phyloP scores from a whole-genome alignment of 805 yeast species.

The Candida ovalis region DNA sequence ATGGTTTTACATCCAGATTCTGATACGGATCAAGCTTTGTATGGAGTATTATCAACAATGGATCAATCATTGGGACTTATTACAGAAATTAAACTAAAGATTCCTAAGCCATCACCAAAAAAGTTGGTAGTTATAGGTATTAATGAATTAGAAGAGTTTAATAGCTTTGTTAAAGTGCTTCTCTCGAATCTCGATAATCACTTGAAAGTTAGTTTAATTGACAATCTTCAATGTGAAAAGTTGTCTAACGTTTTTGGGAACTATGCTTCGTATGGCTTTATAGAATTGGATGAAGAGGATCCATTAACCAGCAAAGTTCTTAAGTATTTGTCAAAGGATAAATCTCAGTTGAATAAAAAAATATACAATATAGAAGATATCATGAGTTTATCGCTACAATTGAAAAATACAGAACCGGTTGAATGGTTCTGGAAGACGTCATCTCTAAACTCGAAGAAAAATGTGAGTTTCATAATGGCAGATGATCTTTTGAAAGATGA shows the following conservation, averaged over 20 bases:
- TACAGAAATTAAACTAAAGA: slow-evolving; percentile 14
- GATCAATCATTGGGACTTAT: slow-evolving; percentile 17
- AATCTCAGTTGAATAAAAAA: background rate
- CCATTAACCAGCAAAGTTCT: background rate
- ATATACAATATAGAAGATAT: background rate
- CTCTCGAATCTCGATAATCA: slow-evolving; percentile 1
- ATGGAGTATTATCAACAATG: slow-evolving; percentile 10
- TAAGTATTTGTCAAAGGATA: background rate
- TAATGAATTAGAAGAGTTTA: slow-evolving; percentile 12
- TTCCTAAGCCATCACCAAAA: background rate
- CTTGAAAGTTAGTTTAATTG: slow-evolving; percentile 7
- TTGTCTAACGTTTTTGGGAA: background rate
- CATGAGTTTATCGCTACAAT: background rate
- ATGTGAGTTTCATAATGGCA: slow-evolving; percentile 1
- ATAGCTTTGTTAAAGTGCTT: slow-evolving; percentile 4
- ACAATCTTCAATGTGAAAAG: slow-evolving; percentile 2
- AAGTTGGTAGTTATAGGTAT: slow-evolving; percentile 18
- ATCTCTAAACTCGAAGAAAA: background rate
- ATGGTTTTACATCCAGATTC: slow-evolving; percentile 2
- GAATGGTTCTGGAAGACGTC: background rate
- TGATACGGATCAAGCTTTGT: slow-evolving; percentile 4
- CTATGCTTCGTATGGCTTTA: slow-evolving; percentile 5
- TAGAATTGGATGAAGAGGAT: slow-evolving; percentile 1
- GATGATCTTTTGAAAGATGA: slow-evolving; percentile 6
- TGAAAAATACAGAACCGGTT: background rate